Percentiles rank a stretch among this genome's conserved stretches.
Conservation (phyloP, 805 yeast genomes). For the Suhomyces faveliae region DNA sequence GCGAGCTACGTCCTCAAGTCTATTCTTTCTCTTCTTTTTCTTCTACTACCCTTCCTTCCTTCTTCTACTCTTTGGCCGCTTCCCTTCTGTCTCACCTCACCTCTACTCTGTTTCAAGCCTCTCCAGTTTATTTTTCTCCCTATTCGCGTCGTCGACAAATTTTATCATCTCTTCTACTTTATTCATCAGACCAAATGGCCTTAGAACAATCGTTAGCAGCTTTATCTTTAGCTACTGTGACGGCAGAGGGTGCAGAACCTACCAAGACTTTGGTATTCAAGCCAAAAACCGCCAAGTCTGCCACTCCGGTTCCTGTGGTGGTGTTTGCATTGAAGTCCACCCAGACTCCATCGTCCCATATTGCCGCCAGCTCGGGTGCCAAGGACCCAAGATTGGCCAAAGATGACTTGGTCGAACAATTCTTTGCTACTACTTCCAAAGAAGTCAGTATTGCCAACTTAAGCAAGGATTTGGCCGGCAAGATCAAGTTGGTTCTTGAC, state of each 20-base stretch:
- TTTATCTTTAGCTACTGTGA: conserved; percentile 57
- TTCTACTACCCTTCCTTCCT: too few relatives aligned
- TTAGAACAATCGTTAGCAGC: conserved; percentile 67
- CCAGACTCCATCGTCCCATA: conserved; percentile 60
- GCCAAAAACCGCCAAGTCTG: conserved; percentile 86
- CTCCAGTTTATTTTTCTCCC: neutral
- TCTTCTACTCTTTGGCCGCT: too few relatives aligned
- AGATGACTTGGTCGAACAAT: conserved; percentile 69
- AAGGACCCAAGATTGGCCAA: conserved; percentile 89
- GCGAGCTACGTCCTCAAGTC: too few relatives aligned
- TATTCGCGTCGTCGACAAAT: neutral
- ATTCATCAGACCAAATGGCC: conserved; percentile 44
- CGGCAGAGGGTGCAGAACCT: conserved; percentile 49
- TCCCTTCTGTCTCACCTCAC: too few relatives aligned
- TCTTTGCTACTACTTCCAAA: conserved; percentile 56
- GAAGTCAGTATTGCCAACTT: conserved; percentile 61
- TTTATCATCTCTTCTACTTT: neutral
- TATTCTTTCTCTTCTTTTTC: too few relatives aligned
- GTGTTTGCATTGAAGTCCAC: conserved; percentile 74
- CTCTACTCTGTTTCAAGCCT: neutral
- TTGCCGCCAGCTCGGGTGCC: conserved; percentile 65
- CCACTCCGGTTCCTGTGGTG: conserved; percentile 73
- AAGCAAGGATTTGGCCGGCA: conserved; percentile 45
- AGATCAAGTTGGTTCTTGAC: conserved; percentile 61
- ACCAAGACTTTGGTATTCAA: conserved; percentile 83